Evolutionary conservation across 768 basidiomycete species (phyloP), one percentile per base, ranked within the genome.

Genomic region (Phylloporus arenicola): DNA sequence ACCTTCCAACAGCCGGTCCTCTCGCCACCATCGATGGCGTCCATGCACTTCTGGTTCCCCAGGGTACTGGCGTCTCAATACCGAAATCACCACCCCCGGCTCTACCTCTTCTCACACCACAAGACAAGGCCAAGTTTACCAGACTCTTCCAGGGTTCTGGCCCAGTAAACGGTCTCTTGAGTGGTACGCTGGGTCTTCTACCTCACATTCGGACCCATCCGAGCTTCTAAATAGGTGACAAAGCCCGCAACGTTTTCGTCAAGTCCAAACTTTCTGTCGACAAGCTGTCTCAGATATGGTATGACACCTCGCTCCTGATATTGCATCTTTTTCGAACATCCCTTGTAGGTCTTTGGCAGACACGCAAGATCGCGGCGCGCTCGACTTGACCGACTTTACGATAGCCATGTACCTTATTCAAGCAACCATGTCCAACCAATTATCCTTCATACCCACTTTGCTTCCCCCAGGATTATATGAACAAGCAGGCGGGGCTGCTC

Each of bases 361-460:
- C 68, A 94, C 93, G 4, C 88, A 94, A 68, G 81, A 88, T 57
- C 80, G 96, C 53, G 95, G 96, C 45, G 73, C 78, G 12, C 83
- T 99, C 52, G 96, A 99, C 66, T 72, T 82, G 14, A 77, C 86
- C 40, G 96, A 99, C 69, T 99, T 99, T 64, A 85, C 88, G 52
- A 82, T 99, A 61, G 96, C 86, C 35, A 94, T 96, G 93, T 92
- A 91, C 68, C 81, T 97, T 64, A 93, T 98, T 56, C 93, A 97
- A 69, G 86, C 81, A n/a, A 72, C 80, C 34, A 96, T 97, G 93
- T 82, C 86, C 47, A 80, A 80, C 48, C 79, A 85, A 54, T 71
- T 91, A 48, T 73, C 83, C 45, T 77, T 76, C 53, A 76, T 94
- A 44, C 93, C 93, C 31, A 68, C 78, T 6, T 70, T 76, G 3